Conservation (phyloP, 1,284 basidiomycete species). For the Austroboletus novae-zelandiae region DNA sequence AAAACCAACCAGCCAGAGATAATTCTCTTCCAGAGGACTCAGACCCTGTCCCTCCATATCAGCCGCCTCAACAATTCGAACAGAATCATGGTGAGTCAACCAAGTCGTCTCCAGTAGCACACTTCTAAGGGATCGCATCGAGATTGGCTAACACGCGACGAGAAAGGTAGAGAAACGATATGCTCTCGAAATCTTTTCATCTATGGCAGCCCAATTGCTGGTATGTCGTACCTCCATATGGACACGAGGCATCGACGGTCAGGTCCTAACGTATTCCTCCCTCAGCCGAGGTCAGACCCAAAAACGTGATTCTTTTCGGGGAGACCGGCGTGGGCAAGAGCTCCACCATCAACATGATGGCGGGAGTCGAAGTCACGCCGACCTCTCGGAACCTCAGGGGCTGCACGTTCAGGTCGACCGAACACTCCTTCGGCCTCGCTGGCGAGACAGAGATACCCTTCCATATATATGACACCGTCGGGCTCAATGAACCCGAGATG, state of each 20-base stretch:
- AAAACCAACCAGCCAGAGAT: no score
- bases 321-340: not conserved
- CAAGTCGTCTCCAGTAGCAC: no score
- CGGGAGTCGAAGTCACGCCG: not conserved
- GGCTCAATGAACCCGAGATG: not conserved
- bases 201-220: not conserved
- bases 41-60: no score
- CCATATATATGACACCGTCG: not conserved
- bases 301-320: not conserved
- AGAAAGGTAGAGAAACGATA: no score
- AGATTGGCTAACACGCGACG: no score
- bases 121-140: no score
- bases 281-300: not conserved
- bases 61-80: no score
- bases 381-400: not conserved
- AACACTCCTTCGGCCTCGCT: not conserved
- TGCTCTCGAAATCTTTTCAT: not conserved
- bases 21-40: no score
- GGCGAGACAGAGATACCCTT: not conserved
- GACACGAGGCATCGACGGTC: not conserved
- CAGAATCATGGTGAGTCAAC: no score
- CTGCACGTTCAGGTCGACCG: not conserved
- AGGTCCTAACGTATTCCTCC: not conserved
- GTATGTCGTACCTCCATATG: not conserved
- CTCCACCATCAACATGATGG: not conserved